A percentile compares a stretch with the other conserved stretches of the same genome.
These are phyloP conservation scores for Sanghuangporus baumii DNA, from an alignment of 1,284 basidiomycete genomes.

Conservation along the genomic window DNA sequence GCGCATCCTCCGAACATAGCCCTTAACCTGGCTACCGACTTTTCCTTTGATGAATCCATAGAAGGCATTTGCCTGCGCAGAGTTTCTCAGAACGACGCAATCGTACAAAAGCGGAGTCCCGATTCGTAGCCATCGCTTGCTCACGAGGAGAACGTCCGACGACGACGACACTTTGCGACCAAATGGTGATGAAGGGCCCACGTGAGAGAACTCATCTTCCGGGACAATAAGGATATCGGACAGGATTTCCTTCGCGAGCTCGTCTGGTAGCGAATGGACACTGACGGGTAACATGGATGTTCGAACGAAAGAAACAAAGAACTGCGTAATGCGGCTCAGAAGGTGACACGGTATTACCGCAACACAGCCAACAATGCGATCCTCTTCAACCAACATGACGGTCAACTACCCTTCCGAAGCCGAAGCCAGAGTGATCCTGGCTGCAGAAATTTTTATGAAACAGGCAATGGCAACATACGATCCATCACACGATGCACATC, in stretches of 20 bases:
- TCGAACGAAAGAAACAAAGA: conserved; percentile 30
- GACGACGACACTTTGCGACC: not conserved
- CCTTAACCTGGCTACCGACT: not conserved
- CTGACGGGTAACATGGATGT: not conserved
- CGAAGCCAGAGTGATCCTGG: not conserved
- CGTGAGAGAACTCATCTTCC: not conserved
- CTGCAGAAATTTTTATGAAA: conserved; percentile 39
- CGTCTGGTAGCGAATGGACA: conserved; percentile 56
- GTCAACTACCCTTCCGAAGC: conserved; percentile 4
- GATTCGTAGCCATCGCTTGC: too few species aligned
- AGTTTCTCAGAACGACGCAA: not conserved
- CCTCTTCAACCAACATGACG: not conserved
- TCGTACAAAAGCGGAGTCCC: too few species aligned
- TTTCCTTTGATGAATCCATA: not conserved
- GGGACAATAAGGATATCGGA: not conserved
- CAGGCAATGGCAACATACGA: conserved; percentile 81
- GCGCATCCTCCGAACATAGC: not conserved
- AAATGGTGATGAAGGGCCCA: not conserved
- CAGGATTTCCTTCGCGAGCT: not conserved
- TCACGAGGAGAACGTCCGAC: too few species aligned
- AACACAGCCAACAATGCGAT: not conserved
- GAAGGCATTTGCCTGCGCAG: not conserved
- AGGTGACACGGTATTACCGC: conserved; percentile 61
- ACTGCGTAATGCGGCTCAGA: conserved; percentile 83
- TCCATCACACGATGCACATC: conserved; percentile 85